Base-by-base conservation (phyloP, 257 asterid species). In the Ballota nigra region DNA sequence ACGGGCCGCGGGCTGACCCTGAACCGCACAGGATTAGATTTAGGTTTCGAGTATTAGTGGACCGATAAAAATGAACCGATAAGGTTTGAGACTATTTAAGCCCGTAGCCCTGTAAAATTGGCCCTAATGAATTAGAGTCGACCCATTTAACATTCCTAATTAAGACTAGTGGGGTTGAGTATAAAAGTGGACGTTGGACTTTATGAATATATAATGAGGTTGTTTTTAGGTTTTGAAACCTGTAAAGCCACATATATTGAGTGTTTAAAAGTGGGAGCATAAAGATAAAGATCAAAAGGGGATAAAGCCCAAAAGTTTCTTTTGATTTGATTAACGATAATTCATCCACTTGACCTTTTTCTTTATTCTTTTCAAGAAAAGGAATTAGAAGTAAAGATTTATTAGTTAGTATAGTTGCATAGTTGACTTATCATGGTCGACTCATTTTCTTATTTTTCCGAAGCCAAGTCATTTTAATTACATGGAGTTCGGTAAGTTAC, bases 161-260 rank as follows among this genome's bases (percentile, higher is more conserved):
- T 29, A 29, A 28, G 31, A 4, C 4, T 4, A 6, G 38, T 38
- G 62, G 75, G 76, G 34, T 60, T 34, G 73, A 61, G 63, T 57
- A 67, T 53, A 68, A 83, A 80, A 78, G 88, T 80, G 68, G 86
- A 86, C 74, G 87, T 77, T 76, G 83, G 80, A 77, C 95, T 82
- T 91, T 87, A 86, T 82, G 86, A 82, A 82, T 89, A 83, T 70
- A 83, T 91, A 88, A 84, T 87, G 74, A 83, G 76, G 53, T 61
- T 33, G 66, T 79, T 72, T n/a, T 33, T 43, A 43, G 12, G 68
- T 78, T 73, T 61, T 56, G 68, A 78, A 73, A 63, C 56, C 52
- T 36, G 71, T 60, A 31, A 69, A 55, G 67, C 61, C 81, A 80
- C 88, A 80, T 78, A 60, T 87, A 84, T 80, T 82, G 74, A 72